Base-by-base conservation (phyloP, 2,329 filamentous ascomycete genomes). In the Fonsecaea pedrosoi region DNA sequence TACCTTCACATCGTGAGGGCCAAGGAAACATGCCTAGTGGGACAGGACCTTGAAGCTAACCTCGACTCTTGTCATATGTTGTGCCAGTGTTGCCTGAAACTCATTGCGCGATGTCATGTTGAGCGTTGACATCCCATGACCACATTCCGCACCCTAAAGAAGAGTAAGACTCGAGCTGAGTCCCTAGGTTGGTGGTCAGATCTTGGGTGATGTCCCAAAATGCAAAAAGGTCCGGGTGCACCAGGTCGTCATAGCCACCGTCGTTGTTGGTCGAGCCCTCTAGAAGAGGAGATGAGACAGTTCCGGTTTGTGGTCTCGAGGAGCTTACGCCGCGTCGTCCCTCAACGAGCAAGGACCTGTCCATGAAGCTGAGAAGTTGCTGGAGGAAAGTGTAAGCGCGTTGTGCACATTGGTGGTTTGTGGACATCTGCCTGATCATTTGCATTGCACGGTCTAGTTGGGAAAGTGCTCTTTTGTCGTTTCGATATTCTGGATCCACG, bases 401-500 rank as follows among this genome's bases (percentile, higher is more conserved):
- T 18, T 48, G 42, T 7, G 42, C 42, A 12, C 42, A 48, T 48
- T 21, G 42, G 42, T 48, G 18, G 21, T 48, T 48, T 48, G 42
- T 48, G 21, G 42, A 48, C 42, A 48, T 48, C 7, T 48, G 42
- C 18, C 42, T 48, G 42, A 48, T 48, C 42, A 48, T 48, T 21
- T 48, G 42, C 42, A 48, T 25, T 48, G 42, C 42, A 48, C 42
- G n/a, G 25, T 48, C 42, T 12, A 48, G n/a, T 8, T 48, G 42
- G 42, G 42, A 48, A 48, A 48, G 42, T 7, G 42, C 42, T 12
- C 10, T 48, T 48, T 48, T 48, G 42, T 48, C 42, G 42, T 48
- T 25, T 48, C 42, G 42, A 48, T 48, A 48, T 48, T 48, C 42
- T 48, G 42, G 42, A 12, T 48, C 42, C n/a, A 48, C 42, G n/a